Evolutionary conservation across 2,329 filamentous ascomycete genomes (phyloP).

Genomic region (Aureobasidium sp.): DNA sequence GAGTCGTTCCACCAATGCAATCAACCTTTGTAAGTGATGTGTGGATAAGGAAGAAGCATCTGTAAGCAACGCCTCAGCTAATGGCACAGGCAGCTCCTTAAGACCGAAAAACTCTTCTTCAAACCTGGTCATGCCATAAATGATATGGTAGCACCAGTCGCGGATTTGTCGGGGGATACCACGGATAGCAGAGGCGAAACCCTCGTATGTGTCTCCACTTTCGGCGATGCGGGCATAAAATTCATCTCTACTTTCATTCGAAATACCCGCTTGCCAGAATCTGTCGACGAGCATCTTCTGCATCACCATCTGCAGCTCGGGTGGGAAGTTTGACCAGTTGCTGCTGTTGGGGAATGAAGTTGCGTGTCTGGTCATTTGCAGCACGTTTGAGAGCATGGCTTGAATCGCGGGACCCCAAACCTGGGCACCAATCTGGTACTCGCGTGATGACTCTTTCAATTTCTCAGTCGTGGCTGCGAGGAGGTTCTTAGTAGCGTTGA

Average conservation of each 20-base stretch:
- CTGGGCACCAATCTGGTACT: slow-evolving; percentile 65
- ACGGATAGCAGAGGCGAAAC: slow-evolving; percentile 85
- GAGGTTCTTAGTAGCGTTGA: slow-evolving; percentile 83
- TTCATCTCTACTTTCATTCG: slow-evolving; percentile 87
- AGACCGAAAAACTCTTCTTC: slow-evolving; percentile 89
- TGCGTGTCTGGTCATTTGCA: slow-evolving; percentile 82
- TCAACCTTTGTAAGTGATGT: slow-evolving; percentile 87
- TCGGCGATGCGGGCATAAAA: slow-evolving; percentile 89
- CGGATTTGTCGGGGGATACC: slow-evolving; percentile 82
- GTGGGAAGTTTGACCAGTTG: slow-evolving; percentile 71
- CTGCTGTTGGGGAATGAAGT: slow-evolving; percentile 82
- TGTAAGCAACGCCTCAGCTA: slow-evolving; percentile 76
- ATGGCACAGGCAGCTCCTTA: slow-evolving; percentile 66
- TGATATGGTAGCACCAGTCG: slow-evolving; percentile 87
- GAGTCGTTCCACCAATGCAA: slow-evolving; percentile 79
- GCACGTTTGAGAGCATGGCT: slow-evolving; percentile 71
- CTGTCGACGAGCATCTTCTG: slow-evolving; percentile 80
- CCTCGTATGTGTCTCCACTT: slow-evolving; percentile 83
- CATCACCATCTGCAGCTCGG: slow-evolving; percentile 69
- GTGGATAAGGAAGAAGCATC: slow-evolving; percentile 77
- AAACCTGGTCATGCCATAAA: slow-evolving; percentile 86
- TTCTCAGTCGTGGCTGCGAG: slow-evolving; percentile 89
- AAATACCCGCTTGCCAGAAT: slow-evolving; percentile 98
- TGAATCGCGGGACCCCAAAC: slow-evolving; percentile 84
- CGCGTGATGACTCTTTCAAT: slow-evolving; percentile 61